Evolutionary conservation across 306 rosid genomes (phyloP).

Genomic region (Arachis hypogaea): DNA sequence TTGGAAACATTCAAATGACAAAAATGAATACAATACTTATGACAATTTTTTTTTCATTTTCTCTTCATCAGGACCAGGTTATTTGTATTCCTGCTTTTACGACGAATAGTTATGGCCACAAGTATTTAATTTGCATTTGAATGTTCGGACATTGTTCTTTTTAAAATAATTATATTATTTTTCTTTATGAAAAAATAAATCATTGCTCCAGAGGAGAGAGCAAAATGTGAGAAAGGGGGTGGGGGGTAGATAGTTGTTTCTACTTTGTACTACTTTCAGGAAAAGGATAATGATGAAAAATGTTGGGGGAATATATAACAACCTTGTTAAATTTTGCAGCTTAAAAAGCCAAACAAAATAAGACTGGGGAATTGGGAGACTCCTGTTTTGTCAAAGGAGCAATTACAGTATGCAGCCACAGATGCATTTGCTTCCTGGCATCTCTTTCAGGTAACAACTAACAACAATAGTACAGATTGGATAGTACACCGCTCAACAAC

Average conservation of each 20-base stretch:
- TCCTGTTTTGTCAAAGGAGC: constrained; percentile 59
- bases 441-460: constrained; percentile 66
- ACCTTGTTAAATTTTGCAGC: constrained; percentile 58
- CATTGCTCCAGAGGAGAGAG: background rate
- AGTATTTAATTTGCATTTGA: constrained; percentile 8
- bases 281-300: constrained; percentile 16
- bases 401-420: constrained; percentile 85
- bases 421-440: constrained; percentile 90
- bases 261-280: background rate
- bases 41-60: constrained; percentile 16
- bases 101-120: background rate
- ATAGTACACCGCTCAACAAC: background rate
- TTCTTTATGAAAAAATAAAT: background rate
- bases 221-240: background rate
- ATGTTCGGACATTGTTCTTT: background rate
- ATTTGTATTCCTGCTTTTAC: background rate
- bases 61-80: background rate
- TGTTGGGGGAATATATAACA: constrained; percentile 21
- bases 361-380: constrained; percentile 87
- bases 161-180: background rate
- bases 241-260: constrained; percentile 1
- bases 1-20: constrained; percentile 21
- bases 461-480: background rate
- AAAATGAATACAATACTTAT: constrained; percentile 10
- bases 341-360: constrained; percentile 64